These are phyloP conservation scores for Xylaria sp. DNA, from an alignment of 2,329 filamentous ascomycete genomes.

Conservation along the genomic window DNA sequence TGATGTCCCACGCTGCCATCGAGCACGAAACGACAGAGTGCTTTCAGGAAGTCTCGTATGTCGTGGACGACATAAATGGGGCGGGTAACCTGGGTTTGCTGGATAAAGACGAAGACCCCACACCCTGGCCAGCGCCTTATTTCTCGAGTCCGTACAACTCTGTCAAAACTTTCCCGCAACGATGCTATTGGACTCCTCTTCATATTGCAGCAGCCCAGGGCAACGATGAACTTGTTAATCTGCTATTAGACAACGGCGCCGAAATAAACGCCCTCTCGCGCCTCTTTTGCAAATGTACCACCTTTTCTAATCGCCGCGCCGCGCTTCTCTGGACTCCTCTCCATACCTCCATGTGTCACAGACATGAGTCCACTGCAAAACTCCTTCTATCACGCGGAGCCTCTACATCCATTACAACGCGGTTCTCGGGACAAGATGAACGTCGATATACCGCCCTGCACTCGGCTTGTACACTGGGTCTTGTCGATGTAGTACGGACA, in stretches of 20 bases:
- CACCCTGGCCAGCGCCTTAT: background rate
- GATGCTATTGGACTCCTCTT: constrained; percentile 40
- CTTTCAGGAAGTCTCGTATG: constrained; percentile 8
- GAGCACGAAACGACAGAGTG: background rate
- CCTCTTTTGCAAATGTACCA: constrained; percentile 37
- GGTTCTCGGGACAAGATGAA: background rate
- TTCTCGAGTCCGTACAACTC: background rate
- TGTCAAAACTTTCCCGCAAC: constrained; percentile 9
- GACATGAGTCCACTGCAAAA: constrained; percentile 36
- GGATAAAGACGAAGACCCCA: background rate
- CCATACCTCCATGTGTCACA: constrained; percentile 40
- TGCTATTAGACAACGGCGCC: constrained; percentile 40
- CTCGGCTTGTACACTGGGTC: constrained; percentile 33
- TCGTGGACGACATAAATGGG: background rate
- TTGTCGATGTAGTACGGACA: constrained; percentile 21
- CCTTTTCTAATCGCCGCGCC: background rate
- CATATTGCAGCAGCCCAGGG: constrained; percentile 40
- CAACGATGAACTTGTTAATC: constrained; percentile 36
- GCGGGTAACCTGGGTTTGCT: background rate
- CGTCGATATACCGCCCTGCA: constrained; percentile 40
- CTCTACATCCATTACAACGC: constrained; percentile 35
- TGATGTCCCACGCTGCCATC: background rate
- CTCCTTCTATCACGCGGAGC: constrained; percentile 41
- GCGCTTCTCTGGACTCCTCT: constrained; percentile 40
- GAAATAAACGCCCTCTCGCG: constrained; percentile 37